These are phyloP conservation scores for Talaromyces islandicus DNA, from an alignment of 2,329 filamentous ascomycete species.

Conservation along the genomic window DNA sequence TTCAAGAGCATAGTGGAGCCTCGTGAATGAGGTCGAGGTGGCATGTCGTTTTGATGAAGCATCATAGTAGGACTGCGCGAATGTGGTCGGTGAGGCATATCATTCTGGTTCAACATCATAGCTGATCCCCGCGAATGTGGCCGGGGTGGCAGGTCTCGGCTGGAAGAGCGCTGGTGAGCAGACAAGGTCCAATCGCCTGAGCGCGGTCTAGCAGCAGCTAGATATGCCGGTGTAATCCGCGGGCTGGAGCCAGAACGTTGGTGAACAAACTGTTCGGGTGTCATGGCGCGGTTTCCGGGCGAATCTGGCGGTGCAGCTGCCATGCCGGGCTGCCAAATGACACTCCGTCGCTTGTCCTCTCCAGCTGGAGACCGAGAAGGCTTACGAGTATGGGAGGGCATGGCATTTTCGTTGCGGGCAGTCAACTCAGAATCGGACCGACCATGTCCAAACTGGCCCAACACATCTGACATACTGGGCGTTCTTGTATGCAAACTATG, in stretches of 20 bases:
- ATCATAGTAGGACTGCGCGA: constrained; percentile 5
- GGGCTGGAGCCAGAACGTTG: constrained; percentile 61
- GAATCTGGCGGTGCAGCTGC: constrained; percentile 42
- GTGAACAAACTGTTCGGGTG: constrained; percentile 77
- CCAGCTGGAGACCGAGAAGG: constrained; percentile 38
- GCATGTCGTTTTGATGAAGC: constrained; percentile 3
- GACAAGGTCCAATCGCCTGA: constrained; percentile 56
- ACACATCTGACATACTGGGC: constrained; percentile 51
- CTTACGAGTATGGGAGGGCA: constrained; percentile 20
- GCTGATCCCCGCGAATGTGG: constrained; percentile 57
- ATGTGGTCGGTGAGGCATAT: constrained; percentile 41
- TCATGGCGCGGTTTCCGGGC: constrained; percentile 50
- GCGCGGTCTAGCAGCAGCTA: constrained; percentile 42
- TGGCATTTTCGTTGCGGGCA: constrained; percentile 17
- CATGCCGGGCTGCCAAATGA: constrained; percentile 74
- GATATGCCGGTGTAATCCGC: constrained; percentile 39
- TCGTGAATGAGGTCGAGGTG: constrained; percentile 50
- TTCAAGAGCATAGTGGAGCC: constrained; percentile 40
- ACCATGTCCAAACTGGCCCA: constrained; percentile 32
- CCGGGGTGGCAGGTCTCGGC: constrained; percentile 36
- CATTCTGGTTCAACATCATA: constrained; percentile 44
- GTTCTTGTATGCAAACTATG: constrained; percentile 53
- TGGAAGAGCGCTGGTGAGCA: constrained; percentile 39
- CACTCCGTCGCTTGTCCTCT: constrained; percentile 55
- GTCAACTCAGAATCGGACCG: constrained; percentile 27